Evolutionary conservation across 768 basidiomycete species (phyloP), one percentile per base, ranked within the genome.

Genomic region (Dentipellis fragilis): DNA sequence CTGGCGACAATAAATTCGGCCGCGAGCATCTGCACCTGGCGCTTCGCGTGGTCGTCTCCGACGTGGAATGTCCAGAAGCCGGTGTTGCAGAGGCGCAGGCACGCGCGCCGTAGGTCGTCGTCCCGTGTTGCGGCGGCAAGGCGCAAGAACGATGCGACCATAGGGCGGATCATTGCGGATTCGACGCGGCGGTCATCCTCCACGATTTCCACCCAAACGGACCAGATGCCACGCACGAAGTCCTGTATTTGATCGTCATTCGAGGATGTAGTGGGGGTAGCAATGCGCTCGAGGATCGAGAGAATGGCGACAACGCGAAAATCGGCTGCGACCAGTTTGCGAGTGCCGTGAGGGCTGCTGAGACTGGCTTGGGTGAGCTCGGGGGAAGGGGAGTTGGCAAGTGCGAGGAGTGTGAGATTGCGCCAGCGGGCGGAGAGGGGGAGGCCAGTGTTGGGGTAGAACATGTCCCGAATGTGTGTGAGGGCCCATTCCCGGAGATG

Each of bases 131-230:
- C 56, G 14, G 66, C 71, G 8, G 79, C 71, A 35, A 81, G 62
- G 46, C 69, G 75, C 34, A 83, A 65, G 61, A 83, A 80, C 1
- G 76, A 65, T 6, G 71, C 66, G 4, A 71, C 59, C 37, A 79
- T 66, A 8, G 69, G 68, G 19, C 72, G 72, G n/a, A 70, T 53
- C 17, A 56, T 42, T 2, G 59, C 52, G 19, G 54, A 10, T 42
- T 60, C 54, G 22, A 57, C 48, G 22, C 45, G 35, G 16, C 55
- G 48, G 40, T 60, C 56, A 14, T 62, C 53, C 6, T 57, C 36
- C 21, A 57, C 51, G 9, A 55, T 16, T 23, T 63, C 54, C 59
- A 60, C 64, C 78, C 80, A 84, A 16, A 54, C 61, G 19, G 59
- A 62, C 74, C 75, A 78, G n/a, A 80, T 63, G 14, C 68, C 56